A percentile compares a stretch with the other conserved stretches of the same genome.
Evolutionary conservation across 2,329 filamentous ascomycete genomes (phyloP).

Genomic region (Monascus ruber): DNA sequence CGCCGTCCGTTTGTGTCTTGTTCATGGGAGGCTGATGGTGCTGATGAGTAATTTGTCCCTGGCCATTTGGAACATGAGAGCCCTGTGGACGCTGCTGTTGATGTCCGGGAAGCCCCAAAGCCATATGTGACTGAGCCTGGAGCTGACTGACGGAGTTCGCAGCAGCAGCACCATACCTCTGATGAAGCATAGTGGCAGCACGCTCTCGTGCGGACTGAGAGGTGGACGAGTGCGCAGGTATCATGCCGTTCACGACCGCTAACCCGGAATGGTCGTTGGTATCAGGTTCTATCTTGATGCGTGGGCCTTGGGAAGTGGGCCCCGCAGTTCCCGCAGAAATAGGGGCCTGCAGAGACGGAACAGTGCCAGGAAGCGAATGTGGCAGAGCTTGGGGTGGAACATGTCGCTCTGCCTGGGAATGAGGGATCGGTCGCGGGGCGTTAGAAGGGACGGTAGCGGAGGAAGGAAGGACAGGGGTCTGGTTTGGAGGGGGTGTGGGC

Average conservation of each 20-base stretch:
- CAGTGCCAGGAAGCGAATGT: slow-evolving; percentile 19
- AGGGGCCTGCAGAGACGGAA: slow-evolving; percentile 14
- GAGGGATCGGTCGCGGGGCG: slow-evolving; percentile 26
- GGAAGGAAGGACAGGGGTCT: slow-evolving; percentile 27
- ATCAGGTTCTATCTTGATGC: slow-evolving; percentile 44
- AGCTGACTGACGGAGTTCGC: slow-evolving; percentile 33
- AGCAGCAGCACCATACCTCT: slow-evolving; percentile 34
- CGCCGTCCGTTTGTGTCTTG: slow-evolving; percentile 64
- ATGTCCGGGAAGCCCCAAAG: slow-evolving; percentile 25
- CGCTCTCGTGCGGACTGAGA: slow-evolving; percentile 43
- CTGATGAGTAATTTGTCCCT: slow-evolving; percentile 26
- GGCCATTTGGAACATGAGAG: slow-evolving; percentile 24
- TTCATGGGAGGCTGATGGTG: slow-evolving; percentile 30
- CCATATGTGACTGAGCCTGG: slow-evolving; percentile 29
- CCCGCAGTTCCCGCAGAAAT: slow-evolving; percentile 7
- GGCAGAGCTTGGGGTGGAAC: slow-evolving; percentile 24
- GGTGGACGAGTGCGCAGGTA: slow-evolving; percentile 25
- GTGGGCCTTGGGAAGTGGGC: slow-evolving; percentile 23
- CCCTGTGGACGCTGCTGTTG: slow-evolving; percentile 19
- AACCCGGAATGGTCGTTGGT: slow-evolving; percentile 24
- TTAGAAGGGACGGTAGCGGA: slow-evolving; percentile 34
- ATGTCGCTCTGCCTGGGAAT: slow-evolving; percentile 22
- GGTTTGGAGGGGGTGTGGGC: slow-evolving; percentile 36
- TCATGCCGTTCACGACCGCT: slow-evolving; percentile 24
- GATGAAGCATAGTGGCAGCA: slow-evolving; percentile 40